Evolutionary conservation across 768 basidiomycete species (phyloP).

Genomic region (Lactarius pseudohatsudake): DNA sequence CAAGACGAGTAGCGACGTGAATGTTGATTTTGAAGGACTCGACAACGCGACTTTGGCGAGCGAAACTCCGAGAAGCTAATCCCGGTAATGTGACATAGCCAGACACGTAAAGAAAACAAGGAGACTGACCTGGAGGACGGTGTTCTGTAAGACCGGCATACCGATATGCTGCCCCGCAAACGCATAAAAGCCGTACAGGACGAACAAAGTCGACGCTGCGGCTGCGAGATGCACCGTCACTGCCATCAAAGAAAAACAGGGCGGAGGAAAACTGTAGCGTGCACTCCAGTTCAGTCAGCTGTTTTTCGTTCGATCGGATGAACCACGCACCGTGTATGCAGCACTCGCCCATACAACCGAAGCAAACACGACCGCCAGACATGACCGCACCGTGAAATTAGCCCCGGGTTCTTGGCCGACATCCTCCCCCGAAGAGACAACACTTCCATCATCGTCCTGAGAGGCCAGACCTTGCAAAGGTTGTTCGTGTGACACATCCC

Average conservation of each 20-base stretch:
- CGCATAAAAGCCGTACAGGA: slow-evolving; percentile 16
- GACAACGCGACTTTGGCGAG: slow-evolving; percentile 33
- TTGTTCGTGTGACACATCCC: slow-evolving; percentile 19
- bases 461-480: slow-evolving; percentile 9
- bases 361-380: slow-evolving; percentile 6
- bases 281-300: background rate
- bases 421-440: background rate
- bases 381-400: background rate
- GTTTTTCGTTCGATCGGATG: background rate
- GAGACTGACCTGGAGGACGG: slow-evolving; percentile 38
- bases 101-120: background rate
- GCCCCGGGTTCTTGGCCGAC: background rate
- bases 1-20: slow-evolving; percentile 14
- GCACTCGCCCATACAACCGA: slow-evolving; percentile 17
- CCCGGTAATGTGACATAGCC: slow-evolving; percentile 16
- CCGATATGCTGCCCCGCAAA: slow-evolving; percentile 31
- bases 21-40: background rate
- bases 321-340: slow-evolving; percentile 19
- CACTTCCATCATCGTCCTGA: background rate
- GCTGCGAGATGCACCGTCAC: slow-evolving; percentile 14
- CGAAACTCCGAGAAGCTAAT: slow-evolving; percentile 38
- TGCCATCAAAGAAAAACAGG: slow-evolving; percentile 17
- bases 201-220: slow-evolving; percentile 17
- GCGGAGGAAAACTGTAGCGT: slow-evolving; percentile 14
- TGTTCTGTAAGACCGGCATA: slow-evolving; percentile 36